Evolutionary conservation across 106 monocot species (phyloP).

Genomic region (Dendrobium huoshanense): DNA sequence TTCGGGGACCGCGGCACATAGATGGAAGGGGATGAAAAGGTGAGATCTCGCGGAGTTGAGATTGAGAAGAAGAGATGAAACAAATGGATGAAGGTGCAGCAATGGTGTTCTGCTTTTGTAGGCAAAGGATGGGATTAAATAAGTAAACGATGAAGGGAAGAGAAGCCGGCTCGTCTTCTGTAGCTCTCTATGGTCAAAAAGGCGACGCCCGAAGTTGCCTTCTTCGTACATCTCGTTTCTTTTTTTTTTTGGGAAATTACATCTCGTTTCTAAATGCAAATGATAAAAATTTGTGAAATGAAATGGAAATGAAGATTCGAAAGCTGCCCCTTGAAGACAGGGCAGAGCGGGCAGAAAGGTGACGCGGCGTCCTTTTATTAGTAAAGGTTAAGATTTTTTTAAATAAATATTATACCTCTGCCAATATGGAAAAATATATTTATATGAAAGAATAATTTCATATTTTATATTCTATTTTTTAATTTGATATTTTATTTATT

Average conservation of each 20-base stretch:
- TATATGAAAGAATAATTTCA: too few species aligned
- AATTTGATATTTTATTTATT: too few species aligned
- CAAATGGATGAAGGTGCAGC: neutral
- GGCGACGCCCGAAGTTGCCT: neutral
- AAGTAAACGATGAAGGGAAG: neutral
- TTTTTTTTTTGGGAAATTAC: too few species aligned
- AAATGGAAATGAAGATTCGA: slow-evolving; percentile 3
- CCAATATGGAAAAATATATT: too few species aligned
- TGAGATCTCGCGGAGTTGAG: neutral
- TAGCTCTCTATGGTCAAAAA: neutral
- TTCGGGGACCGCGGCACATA: slow-evolving; percentile 37
- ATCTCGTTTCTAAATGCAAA: neutral
- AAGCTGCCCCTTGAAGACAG: neutral
- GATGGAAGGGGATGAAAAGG: neutral
- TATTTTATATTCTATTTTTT: too few species aligned
- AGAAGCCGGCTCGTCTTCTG: neutral
- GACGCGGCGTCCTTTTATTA: neutral
- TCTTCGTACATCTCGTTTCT: neutral
- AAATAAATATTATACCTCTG: neutral
- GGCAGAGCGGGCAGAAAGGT: neutral
- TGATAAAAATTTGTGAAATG: neutral
- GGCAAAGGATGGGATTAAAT: neutral
- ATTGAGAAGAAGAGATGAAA: neutral
- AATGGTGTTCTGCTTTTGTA: neutral
- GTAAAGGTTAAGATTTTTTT: neutral